Percentiles rank a stretch among this genome's conserved stretches.
phyloP scores from a whole-genome alignment of 495 filamentous ascomycete genomes.

The Clavariopsis aquatica region DNA sequence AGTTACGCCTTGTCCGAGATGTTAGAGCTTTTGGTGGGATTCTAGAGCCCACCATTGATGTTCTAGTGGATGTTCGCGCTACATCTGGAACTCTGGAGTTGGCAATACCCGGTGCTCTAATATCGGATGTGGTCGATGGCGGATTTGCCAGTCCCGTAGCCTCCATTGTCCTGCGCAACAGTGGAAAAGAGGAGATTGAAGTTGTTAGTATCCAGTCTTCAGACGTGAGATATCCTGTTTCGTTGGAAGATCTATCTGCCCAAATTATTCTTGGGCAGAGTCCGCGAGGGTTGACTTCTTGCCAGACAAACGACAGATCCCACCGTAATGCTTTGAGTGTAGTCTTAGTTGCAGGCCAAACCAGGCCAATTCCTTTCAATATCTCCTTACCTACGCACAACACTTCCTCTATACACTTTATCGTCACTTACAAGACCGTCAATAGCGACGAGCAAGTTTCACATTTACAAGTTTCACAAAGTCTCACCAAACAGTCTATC shows the following conservation, averaged over 20 bases:
- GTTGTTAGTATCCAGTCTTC: slow-evolving; percentile 42
- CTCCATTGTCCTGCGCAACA: slow-evolving; percentile 55
- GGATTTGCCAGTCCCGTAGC: slow-evolving; percentile 50
- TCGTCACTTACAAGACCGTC: slow-evolving; percentile 20
- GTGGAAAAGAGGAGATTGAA: slow-evolving; percentile 43
- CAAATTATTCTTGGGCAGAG: slow-evolving; percentile 15
- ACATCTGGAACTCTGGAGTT: slow-evolving; percentile 32
- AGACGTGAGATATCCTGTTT: slow-evolving; percentile 45
- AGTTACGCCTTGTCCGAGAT: slow-evolving; percentile 57
- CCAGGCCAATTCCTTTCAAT: slow-evolving; percentile 37
- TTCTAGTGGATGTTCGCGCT: slow-evolving; percentile 43
- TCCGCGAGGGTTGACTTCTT: slow-evolving; percentile 11
- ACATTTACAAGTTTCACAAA: slow-evolving; percentile 21
- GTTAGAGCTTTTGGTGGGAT: slow-evolving; percentile 55
- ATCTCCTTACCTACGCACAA: slow-evolving; percentile 21
- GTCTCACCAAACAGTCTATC: slow-evolving; percentile 34
- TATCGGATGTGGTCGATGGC: slow-evolving; percentile 54
- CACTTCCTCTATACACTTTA: slow-evolving; percentile 30
- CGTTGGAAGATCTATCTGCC: slow-evolving; percentile 1
- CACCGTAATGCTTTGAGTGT: background rate
- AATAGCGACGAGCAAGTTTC: background rate
- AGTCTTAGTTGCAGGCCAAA: slow-evolving; percentile 36
- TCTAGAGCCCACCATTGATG: slow-evolving; percentile 47
- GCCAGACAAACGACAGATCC: slow-evolving; percentile 8
- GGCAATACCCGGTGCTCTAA: slow-evolving; percentile 44